These are phyloP conservation scores for Nyctanthes arbortristis DNA, from an alignment of 257 asterid genomes.

Conservation along the genomic window DNA sequence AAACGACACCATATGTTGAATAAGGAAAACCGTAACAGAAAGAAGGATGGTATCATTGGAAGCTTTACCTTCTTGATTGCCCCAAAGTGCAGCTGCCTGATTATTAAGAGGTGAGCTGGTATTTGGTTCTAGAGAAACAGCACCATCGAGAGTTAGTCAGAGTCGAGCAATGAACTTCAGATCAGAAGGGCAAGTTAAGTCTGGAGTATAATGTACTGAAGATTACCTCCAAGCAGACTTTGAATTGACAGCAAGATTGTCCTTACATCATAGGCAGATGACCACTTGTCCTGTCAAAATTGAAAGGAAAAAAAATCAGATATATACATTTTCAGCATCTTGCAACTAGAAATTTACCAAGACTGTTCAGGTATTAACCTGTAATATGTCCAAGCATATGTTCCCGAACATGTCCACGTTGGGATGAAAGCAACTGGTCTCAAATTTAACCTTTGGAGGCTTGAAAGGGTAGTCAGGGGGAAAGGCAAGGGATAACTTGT, in stretches of 20 bases:
- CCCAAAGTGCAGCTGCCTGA: conserved; percentile 89
- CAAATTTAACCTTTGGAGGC: conserved; percentile 89
- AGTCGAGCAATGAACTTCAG: no score
- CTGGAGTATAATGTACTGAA: neutral
- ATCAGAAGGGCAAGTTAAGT: neutral
- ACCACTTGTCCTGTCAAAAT: conserved; percentile 75
- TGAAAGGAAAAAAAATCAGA: neutral
- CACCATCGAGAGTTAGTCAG: neutral
- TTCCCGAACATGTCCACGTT: conserved; percentile 82
- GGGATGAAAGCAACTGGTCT: conserved; percentile 94
- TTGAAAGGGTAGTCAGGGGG: conserved; percentile 88
- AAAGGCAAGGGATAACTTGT: conserved; percentile 73
- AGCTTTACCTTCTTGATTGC: conserved; percentile 91
- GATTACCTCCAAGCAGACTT: conserved; percentile 93
- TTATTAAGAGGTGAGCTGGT: conserved; percentile 88
- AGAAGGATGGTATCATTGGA: no score
- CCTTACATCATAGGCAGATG: conserved; percentile 95
- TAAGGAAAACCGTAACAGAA: neutral
- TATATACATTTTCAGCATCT: neutral
- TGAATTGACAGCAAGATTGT: conserved; percentile 84
- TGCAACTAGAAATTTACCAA: neutral
- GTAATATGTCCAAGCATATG: conserved; percentile 91
- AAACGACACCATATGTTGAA: neutral
- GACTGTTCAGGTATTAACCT: conserved; percentile 39
- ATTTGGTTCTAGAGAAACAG: conserved; percentile 64